Conservation (phyloP, 352 stramenopile species). For the Phytophthora hibernalis region DNA sequence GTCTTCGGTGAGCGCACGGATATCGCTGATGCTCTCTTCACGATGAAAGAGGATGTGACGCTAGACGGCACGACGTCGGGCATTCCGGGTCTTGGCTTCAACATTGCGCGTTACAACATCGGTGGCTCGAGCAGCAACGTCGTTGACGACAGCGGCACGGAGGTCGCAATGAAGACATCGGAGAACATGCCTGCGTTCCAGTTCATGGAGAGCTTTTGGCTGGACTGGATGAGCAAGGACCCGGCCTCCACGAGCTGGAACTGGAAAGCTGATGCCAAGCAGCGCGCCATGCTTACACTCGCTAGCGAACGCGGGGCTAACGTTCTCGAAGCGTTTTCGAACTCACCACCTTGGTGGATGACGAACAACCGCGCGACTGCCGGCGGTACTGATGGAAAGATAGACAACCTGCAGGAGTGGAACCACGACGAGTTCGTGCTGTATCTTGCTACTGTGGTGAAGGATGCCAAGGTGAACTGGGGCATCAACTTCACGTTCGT, state of each 20-base stretch:
- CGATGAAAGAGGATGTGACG: conserved; percentile 44
- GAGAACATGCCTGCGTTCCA: conserved; percentile 61
- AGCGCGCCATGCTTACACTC: conserved; percentile 50
- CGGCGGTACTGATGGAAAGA: conserved; percentile 42
- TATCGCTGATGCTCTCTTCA: conserved; percentile 63
- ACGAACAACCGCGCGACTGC: conserved; percentile 58
- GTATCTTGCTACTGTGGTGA: conserved; percentile 54
- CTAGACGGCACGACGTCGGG: conserved; percentile 26
- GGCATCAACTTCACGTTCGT: conserved; percentile 58
- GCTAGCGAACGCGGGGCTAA: conserved; percentile 51
- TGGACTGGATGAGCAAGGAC: conserved; percentile 58
- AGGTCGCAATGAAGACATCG: conserved; percentile 51
- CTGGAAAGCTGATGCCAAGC: conserved; percentile 51
- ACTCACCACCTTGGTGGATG: no score
- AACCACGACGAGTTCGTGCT: conserved; percentile 56
- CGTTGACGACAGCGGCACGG: conserved; percentile 47
- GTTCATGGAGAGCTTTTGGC: conserved; percentile 58
- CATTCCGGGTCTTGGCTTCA: conserved; percentile 54
- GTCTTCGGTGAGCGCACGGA: conserved; percentile 54
- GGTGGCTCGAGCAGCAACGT: conserved; percentile 52
- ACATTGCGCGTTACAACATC: conserved; percentile 70
- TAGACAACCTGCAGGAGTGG: conserved; percentile 57
- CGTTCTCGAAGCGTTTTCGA: conserved; percentile 62
- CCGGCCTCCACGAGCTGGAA: conserved; percentile 56
- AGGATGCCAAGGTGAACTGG: conserved; percentile 49